Percentiles rank a stretch among this genome's conserved stretches.
These are phyloP conservation scores for Rhinocladiella mackenziei DNA, from an alignment of 2,329 filamentous ascomycete species.

Conservation along the genomic window DNA sequence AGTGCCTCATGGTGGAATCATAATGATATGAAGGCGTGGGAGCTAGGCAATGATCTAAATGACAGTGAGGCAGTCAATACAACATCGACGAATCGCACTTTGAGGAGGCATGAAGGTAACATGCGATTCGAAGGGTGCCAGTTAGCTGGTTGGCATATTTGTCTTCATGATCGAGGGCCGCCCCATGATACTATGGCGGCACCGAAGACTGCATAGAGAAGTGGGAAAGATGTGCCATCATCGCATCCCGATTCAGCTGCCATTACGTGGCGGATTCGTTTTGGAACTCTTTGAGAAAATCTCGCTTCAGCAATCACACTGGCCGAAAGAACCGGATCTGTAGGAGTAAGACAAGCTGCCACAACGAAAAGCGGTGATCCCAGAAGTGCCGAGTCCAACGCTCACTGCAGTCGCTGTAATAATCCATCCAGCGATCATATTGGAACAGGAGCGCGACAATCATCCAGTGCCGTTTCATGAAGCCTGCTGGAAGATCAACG, in stretches of 20 bases:
- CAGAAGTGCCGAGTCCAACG: constrained; percentile 45
- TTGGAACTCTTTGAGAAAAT: constrained; percentile 51
- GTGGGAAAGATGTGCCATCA: constrained; percentile 53
- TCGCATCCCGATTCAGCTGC: constrained; percentile 55
- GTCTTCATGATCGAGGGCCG: too few relatives aligned
- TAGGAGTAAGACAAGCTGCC: constrained; percentile 54
- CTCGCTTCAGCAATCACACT: constrained; percentile 52
- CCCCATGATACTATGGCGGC: too few relatives aligned
- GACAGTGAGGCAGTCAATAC: too few relatives aligned
- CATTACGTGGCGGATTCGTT: constrained; percentile 49
- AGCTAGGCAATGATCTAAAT: too few relatives aligned
- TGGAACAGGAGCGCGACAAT: constrained; percentile 49
- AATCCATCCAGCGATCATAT: constrained; percentile 60
- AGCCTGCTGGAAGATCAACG: constrained; percentile 79
- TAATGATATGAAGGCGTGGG: too few relatives aligned
- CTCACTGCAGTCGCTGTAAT: constrained; percentile 47
- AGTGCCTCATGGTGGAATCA: too few relatives aligned
- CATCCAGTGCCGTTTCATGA: constrained; percentile 51
- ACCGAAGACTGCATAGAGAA: constrained; percentile 52
- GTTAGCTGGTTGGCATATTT: too few relatives aligned
- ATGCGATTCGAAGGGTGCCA: too few relatives aligned
- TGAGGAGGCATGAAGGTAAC: too few relatives aligned
- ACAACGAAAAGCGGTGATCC: constrained; percentile 48
- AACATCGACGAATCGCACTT: too few relatives aligned
- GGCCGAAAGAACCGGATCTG: constrained; percentile 54